Evolutionary conservation across 164 flowering plant species (phyloP).

Genomic region (Aristolochia fimbriata): DNA sequence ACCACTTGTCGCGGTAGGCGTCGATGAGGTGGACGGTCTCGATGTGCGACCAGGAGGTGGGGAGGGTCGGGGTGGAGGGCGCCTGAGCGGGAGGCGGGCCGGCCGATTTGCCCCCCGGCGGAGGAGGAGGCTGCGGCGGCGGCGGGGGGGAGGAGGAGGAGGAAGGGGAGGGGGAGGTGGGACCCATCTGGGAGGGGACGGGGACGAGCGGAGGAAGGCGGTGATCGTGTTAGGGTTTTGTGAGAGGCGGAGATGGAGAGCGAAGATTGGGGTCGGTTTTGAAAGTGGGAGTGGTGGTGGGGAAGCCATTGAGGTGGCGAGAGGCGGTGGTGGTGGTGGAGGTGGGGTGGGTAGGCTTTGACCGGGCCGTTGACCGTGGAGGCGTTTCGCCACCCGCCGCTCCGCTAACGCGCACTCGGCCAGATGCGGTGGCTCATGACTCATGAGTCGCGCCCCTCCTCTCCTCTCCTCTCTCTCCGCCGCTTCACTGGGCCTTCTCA

Average conservation of each 20-base stretch:
- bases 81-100: conserved; percentile 7
- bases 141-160: conserved; percentile 2
- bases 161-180: conserved; percentile 1
- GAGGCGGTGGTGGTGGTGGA: conserved; percentile 12
- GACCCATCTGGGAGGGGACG: conserved; percentile 8
- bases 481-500: too few species aligned
- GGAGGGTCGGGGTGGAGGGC: conserved; percentile 14
- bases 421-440: too few species aligned
- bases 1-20: conserved; percentile 78
- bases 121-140: conserved; percentile 2
- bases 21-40: conserved; percentile 69
- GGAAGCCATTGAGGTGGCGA: conserved; percentile 10
- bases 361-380: neutral
- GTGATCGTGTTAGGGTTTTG: conserved; percentile 5
- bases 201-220: conserved; percentile 10
- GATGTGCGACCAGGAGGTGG: conserved; percentile 63
- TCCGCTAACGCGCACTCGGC: too few species aligned
- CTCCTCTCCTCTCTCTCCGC: too few species aligned
- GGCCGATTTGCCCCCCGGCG: neutral
- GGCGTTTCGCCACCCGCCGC: too few species aligned
- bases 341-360: conserved; percentile 5
- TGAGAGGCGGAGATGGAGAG: neutral
- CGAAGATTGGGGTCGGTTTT: neutral
- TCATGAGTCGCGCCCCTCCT: too few species aligned
- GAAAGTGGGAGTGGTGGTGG: conserved; percentile 1